Evolutionary conservation across 1,139 yeast species (phyloP).

Genomic region (Saccharomyces hybrid): DNA sequence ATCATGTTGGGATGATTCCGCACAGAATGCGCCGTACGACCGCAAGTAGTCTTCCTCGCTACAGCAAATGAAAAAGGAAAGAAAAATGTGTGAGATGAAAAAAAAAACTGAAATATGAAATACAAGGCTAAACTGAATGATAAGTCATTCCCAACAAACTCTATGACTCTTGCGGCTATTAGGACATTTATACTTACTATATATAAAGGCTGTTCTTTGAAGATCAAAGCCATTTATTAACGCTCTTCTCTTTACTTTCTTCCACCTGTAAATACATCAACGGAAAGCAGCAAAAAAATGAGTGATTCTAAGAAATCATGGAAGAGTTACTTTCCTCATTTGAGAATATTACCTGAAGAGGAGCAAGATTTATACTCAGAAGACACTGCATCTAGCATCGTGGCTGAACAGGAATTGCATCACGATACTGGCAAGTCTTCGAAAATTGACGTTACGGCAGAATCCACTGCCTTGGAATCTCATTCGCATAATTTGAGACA

Average conservation of each 20-base stretch:
- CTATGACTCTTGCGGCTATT: background rate
- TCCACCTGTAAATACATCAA: background rate
- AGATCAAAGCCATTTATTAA: background rate
- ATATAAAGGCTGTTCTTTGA: background rate
- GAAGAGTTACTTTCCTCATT: slow-evolving; percentile 19
- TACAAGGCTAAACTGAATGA: background rate
- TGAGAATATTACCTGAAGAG: slow-evolving; percentile 26
- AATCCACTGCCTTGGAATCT: background rate
- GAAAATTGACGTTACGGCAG: background rate
- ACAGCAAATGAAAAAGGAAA: background rate
- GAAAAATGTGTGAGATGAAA: background rate
- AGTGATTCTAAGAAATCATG: slow-evolving; percentile 2
- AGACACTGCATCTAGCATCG: slow-evolving; percentile 3
- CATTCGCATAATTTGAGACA: slow-evolving; percentile 10
- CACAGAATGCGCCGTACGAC: background rate
- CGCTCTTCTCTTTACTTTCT: background rate
- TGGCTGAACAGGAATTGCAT: slow-evolving; percentile 3
- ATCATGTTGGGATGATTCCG: background rate
- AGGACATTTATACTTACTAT: background rate
- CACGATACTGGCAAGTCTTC: background rate
- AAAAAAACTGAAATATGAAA: background rate
- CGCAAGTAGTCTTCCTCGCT: background rate
- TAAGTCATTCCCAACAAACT: background rate
- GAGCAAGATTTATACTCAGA: slow-evolving; percentile 1
- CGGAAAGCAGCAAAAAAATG: background rate